A percentile compares a stretch with the other conserved stretches of the same genome.
Evolutionary conservation across 75 land plant species (phyloP).

Genomic region (Selaginella tamariscina): DNA sequence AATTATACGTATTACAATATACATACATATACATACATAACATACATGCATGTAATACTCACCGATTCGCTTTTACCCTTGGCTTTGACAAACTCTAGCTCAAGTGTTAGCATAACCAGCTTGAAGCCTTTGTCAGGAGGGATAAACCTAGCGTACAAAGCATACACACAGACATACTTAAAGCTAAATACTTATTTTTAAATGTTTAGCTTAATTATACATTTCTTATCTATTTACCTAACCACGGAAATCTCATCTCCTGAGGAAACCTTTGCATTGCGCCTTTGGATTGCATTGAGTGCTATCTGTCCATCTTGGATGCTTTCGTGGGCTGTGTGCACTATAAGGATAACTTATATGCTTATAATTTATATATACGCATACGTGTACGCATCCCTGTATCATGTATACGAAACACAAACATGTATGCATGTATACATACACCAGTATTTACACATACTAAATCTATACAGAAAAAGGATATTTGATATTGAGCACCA

Average conservation of each 20-base stretch:
- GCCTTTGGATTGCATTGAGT: constrained; percentile 66
- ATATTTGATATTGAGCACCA: constrained; percentile 59
- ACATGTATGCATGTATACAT: neutral
- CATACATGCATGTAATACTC: too few species aligned
- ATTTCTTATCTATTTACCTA: constrained; percentile 37
- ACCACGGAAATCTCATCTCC: constrained; percentile 44
- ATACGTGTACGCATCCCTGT: neutral
- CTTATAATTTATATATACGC: too few species aligned
- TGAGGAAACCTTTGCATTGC: constrained; percentile 56
- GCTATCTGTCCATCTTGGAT: constrained; percentile 40
- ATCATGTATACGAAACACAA: neutral
- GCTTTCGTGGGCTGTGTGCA: constrained; percentile 43
- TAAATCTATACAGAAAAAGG: constrained; percentile 39
- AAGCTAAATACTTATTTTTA: too few species aligned
- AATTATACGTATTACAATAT: too few species aligned
- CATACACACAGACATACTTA: neutral
- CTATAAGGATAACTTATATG: constrained; percentile 31
- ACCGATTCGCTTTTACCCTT: constrained; percentile 35
- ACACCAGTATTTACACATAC: neutral
- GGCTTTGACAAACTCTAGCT: constrained; percentile 64
- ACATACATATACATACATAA: too few species aligned
- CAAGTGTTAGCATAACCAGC: constrained; percentile 58
- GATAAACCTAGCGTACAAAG: constrained; percentile 35
- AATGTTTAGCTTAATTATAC: too few species aligned
- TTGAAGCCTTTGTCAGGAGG: constrained; percentile 49